Base-by-base conservation (phyloP, 768 basidiomycete species). In the Terana coerulea region DNA sequence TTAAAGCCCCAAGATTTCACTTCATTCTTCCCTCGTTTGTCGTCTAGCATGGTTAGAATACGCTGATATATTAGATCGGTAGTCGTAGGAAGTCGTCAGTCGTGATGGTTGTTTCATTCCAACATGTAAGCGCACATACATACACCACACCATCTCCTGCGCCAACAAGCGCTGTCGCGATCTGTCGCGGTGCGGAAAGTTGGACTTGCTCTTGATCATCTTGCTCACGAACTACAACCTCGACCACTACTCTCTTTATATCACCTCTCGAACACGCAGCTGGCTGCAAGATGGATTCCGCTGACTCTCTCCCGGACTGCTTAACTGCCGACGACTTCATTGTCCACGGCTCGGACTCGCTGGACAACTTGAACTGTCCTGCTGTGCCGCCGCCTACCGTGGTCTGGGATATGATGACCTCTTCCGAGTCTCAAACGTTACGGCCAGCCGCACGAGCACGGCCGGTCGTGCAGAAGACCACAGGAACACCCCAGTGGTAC, bases 401-500 rank as follows among this genome's bases (percentile, higher is more conserved):
- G n/a, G n/a, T n/a, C n/a, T n/a, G n/a, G n/a, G n/a, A n/a, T n/a
- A n/a, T n/a, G n/a, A 11, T 17, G 11, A 9, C 21, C 12, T 29
- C 10, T 11, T 30, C 45, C 2, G 9, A 3, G 1, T 24, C 31
- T 30, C 45, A 33, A 31, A 21, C 45, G 21, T 22, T 28, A 14
- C 31, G 29, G 21, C 28, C 30, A 4, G 30, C 9, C 31, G 30
- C 8, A 1, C 45, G 45, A 5, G 30, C 30, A 10, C 5, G 45
- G 19, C 45, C 28, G n/a, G 14, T 21, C 11, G 45, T 33, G 30
- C 45, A 46, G 45, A 46, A 46, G 45, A 46, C 33, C 11, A 79
- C 81, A 49, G 85, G 87, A 54, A 81, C 88, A 9, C 93, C 95
- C 1, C 88, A 97, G 65, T 97, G 88, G 88, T 98, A 93, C 65